A percentile compares a stretch with the other conserved stretches of the same genome.
These are phyloP conservation scores for Picochlorum sp. DNA, from an alignment of 139 green algal genomes.

Conservation along the genomic window DNA sequence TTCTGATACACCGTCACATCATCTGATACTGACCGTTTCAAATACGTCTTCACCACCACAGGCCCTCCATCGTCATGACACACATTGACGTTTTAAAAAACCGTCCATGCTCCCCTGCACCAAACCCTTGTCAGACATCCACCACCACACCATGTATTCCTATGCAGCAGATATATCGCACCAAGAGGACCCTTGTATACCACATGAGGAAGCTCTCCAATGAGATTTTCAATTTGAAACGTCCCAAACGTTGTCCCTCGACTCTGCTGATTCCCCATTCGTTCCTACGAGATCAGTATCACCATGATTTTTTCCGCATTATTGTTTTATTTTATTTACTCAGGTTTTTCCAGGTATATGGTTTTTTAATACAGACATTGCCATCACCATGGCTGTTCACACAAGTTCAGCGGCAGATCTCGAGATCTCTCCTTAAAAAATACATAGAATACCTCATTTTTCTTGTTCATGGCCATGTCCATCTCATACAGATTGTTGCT, in stretches of 20 bases:
- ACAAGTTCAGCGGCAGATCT: too few relatives aligned
- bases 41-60: conserved; percentile 79
- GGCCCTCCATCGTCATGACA: conserved; percentile 81
- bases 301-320: background rate
- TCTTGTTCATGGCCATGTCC: too few relatives aligned
- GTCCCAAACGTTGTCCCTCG: conserved; percentile 1
- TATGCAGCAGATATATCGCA: background rate
- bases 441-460: too few relatives aligned
- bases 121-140: too few relatives aligned
- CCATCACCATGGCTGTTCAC: too few relatives aligned
- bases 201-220: conserved; percentile 54
- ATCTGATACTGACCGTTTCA: conserved; percentile 20
- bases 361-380: too few relatives aligned
- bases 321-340: background rate
- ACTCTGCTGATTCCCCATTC: conserved; percentile 35
- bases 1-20: conserved; percentile 53
- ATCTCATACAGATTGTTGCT: too few relatives aligned
- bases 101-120: conserved; percentile 28
- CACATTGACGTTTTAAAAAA: conserved; percentile 83
- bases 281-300: conserved; percentile 5
- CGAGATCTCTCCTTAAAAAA: too few relatives aligned
- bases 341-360: too few relatives aligned
- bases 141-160: background rate
- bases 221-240: conserved; percentile 6
- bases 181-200: conserved; percentile 60